These are phyloP conservation scores for Colletotrichum costaricense DNA, from an alignment of 2,329 filamentous ascomycete genomes.

Conservation along the genomic window DNA sequence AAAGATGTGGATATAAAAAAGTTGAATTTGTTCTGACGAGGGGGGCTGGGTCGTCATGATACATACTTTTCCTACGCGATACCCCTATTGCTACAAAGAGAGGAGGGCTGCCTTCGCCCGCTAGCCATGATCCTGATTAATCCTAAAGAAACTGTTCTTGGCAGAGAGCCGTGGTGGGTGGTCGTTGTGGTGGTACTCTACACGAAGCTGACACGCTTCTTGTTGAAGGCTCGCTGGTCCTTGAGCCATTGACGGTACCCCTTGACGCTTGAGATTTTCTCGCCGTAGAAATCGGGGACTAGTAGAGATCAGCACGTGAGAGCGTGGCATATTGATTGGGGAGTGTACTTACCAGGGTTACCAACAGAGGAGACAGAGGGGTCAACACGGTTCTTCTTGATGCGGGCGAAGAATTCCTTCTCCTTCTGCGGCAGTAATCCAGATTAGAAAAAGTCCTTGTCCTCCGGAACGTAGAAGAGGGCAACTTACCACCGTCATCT, in stretches of 20 bases:
- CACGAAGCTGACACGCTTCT: constrained; percentile 79
- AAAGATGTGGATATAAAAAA: neutral
- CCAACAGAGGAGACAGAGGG: constrained; percentile 88
- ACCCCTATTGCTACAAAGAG: constrained; percentile 28
- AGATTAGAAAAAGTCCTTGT: constrained; percentile 1
- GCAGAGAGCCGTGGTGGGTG: neutral
- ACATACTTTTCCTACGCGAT: constrained; percentile 37
- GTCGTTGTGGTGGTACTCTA: constrained; percentile 45
- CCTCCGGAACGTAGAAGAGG: too few species aligned
- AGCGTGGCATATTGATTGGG: neutral
- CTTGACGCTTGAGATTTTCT: constrained; percentile 94
- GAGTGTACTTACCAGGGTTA: constrained; percentile 73
- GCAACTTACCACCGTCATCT: constrained; percentile 75
- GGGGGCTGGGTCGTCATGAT: constrained; percentile 39
- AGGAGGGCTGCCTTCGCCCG: constrained; percentile 27
- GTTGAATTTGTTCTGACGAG: constrained; percentile 41
- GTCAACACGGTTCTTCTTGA: constrained; percentile 93
- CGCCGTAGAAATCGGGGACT: constrained; percentile 97
- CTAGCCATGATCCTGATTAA: constrained; percentile 28
- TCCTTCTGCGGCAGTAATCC: constrained; percentile 74
- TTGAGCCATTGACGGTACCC: constrained; percentile 97
- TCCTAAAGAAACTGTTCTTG: constrained; percentile 19
- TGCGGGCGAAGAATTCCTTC: constrained; percentile 89
- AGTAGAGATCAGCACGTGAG: neutral
- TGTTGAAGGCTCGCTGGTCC: constrained; percentile 96